phyloP scores from a whole-genome alignment of 805 yeast species.

The Saccharomyces mikatae region DNA sequence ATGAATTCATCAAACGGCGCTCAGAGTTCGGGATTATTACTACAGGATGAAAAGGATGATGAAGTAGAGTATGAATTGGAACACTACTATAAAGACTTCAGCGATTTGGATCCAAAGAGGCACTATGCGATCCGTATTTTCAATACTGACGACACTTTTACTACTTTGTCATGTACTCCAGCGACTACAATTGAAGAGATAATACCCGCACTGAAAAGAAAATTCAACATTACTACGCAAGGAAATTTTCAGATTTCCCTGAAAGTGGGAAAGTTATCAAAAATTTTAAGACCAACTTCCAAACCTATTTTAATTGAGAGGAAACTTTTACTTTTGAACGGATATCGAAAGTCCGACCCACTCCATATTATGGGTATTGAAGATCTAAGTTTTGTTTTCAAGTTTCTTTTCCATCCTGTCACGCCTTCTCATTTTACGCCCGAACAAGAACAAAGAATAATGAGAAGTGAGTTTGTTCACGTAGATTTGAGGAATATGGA shows the following conservation, averaged over 20 bases:
- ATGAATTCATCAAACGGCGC: neutral
- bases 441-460: constrained; percentile 62
- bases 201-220: constrained; percentile 61
- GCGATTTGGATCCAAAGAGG: constrained; percentile 26
- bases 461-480: constrained; percentile 52
- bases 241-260: constrained; percentile 72
- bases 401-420: constrained; percentile 63
- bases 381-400: constrained; percentile 74
- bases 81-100: constrained; percentile 31
- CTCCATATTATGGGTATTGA: constrained; percentile 73
- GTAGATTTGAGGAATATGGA: constrained; percentile 68
- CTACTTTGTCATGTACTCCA: constrained; percentile 69
- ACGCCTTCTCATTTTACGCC: constrained; percentile 51
- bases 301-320: constrained; percentile 72
- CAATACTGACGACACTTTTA: constrained; percentile 75
- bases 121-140: constrained; percentile 56
- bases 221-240: constrained; percentile 61
- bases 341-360: constrained; percentile 71
- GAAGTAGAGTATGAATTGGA: constrained; percentile 33
- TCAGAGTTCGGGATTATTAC: neutral
- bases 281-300: constrained; percentile 64
- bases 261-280: constrained; percentile 66
- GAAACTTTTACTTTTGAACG: constrained; percentile 63
- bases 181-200: constrained; percentile 73
- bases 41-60: constrained; percentile 28